Base-by-base conservation (phyloP, 2,329 filamentous ascomycete genomes). In the Cladosporium oxysporum region DNA sequence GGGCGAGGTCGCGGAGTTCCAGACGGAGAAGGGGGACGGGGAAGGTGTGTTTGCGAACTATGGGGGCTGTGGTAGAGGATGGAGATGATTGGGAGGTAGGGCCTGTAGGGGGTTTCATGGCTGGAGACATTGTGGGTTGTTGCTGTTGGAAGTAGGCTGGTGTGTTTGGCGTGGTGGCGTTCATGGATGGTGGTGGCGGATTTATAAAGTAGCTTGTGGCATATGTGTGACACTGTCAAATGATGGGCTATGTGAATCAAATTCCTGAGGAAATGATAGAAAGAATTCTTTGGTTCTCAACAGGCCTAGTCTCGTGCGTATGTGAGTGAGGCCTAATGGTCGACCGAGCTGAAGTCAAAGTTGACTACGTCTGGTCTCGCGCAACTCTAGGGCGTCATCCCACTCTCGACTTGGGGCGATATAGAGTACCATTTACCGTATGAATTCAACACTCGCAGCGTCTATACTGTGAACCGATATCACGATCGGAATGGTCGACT, bases 1-100 rank as follows among this genome's bases (percentile, higher is more conserved):
- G 81, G 41, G 79, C 79, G 44, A 86, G 76, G 69, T 86, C 83
- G 62, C 79, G 77, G 44, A 83, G 73, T 69, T 83, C 78, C 33
- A 84, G 77, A 58, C 82, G 80, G 11, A 83, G 78, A 47, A 81
- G 77, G 2, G 82, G 81, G 35, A 77, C 77, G n/a, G 78, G 77
- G 66, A 77, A 76, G 21, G 71, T 66, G 68, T 76, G 73, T 64
- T 70, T 71, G 41, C 70, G 70, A 64, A 74, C 70, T 23, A 65
- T 65, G 29, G 69, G 68, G 35, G 41, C 50, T 29, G 67, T 63
- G 23, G 66, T 64, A 35, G 71, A 49, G 57, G 33, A 37, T 59
- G 28, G 33, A 58, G 53, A 18, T 18, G 31, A 5, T 21, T 29
- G 29, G n/a, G 47, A 23, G 21, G 1, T 4, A n/a, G 47, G 12